A percentile compares a stretch with the other conserved stretches of the same genome.
Conservation (phyloP, 2,329 filamentous ascomycete genomes). For the Calonectria montana region DNA sequence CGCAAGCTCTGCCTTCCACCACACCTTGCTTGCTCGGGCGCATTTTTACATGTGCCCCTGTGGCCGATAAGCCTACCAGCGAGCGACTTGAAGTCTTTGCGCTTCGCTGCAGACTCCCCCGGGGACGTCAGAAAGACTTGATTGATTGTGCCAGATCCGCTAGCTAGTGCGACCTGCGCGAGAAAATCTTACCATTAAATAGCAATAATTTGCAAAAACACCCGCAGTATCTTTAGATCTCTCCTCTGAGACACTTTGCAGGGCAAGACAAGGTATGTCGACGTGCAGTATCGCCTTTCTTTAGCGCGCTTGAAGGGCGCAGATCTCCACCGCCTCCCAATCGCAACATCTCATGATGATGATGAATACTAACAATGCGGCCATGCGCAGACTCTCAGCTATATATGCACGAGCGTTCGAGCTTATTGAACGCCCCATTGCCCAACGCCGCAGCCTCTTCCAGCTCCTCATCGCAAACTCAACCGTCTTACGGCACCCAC, state of each 20-base stretch:
- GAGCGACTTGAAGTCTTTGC: constrained; percentile 77
- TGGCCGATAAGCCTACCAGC: constrained; percentile 57
- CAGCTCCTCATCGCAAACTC: constrained; percentile 16
- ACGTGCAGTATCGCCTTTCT: not conserved
- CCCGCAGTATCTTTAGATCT: not conserved
- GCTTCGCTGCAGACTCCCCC: constrained; percentile 60
- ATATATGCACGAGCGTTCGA: constrained; percentile 29
- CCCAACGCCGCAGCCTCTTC: not conserved
- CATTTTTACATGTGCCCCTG: constrained; percentile 57
- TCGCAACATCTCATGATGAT: not conserved
- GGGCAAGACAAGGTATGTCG: not conserved
- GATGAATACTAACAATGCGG: constrained; percentile 1
- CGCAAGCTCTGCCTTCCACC: constrained; percentile 24
- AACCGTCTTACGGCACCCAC: constrained; percentile 16
- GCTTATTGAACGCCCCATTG: constrained; percentile 20
- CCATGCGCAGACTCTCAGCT: not conserved
- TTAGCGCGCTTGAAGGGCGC: not conserved
- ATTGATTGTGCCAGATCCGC: constrained; percentile 1
- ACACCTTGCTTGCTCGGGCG: constrained; percentile 43
- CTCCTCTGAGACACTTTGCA: not conserved
- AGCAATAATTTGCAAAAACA: not conserved
- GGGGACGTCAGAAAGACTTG: constrained; percentile 68
- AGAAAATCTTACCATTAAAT: not conserved
- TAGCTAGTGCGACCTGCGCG: not conserved
- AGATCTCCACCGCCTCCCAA: not conserved